Base-by-base conservation (phyloP, 176 grass and related monocot species). In the Aegilops longissima region DNA sequence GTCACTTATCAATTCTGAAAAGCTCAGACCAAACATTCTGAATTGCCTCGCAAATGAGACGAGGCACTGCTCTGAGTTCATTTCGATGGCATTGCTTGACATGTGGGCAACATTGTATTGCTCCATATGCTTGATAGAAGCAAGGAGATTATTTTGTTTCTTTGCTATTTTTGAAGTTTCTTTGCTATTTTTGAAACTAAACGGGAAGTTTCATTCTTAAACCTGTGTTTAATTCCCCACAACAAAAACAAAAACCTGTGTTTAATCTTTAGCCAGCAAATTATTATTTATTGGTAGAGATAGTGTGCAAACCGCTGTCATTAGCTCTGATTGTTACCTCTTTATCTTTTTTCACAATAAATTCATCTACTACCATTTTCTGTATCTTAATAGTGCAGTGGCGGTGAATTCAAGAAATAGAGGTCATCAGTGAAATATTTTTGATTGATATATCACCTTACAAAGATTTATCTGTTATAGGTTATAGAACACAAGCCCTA, bases 401-500 rank as follows among this genome's bases (percentile, higher is more conserved):
- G 27, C n/a, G 56, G 65, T 73, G 16, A 66, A 87, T 29, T 83
- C 27, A 13, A 33, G 33, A 67, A 85, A 66, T 80, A 20, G 10
- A 85, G 5, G 59, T 61, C 68, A 68, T 56, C 13, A 6, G 5
- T 59, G 27, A 24, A 35, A 49, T 74, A 35, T 27, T 67, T 30
- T 24, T 11, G 3, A 73, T 34, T 70, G 25, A n/a, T 80, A 21
- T 63, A 76, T 82, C 2, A 58, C 24, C 73, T 87, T 63, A 81
- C 13, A 38, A 13, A 77, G 14, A 80, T 80, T 47, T 54, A 40
- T 24, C 66, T 81, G 9, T 36, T 93, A 23, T 80, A 96, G 97
- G 92, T 99, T 70, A 99, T 99, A 91, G 97, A 99, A 79, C 97
- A 99, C 85, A 99, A 93, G 86, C 94, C 94, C n/a, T 99, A 99